Conservation (phyloP, 352 stramenopile genomes). For the Phytophthora pinifolia region DNA sequence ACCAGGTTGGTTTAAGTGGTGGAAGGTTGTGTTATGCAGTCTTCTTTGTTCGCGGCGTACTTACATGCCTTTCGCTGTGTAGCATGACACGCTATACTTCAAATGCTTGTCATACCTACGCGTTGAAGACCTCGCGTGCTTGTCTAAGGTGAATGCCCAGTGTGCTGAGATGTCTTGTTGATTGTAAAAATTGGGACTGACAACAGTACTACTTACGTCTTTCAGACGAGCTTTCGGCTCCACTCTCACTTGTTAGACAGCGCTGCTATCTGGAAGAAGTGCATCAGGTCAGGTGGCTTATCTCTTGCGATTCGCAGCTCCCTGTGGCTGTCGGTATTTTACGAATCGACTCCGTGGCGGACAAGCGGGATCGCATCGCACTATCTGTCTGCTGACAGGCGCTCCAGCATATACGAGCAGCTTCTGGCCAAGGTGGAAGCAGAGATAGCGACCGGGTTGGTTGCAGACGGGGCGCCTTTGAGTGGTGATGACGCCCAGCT, state of each 20-base stretch:
- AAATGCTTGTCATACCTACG: slow-evolving; percentile 46
- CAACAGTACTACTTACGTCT: neutral
- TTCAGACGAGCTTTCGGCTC: slow-evolving; percentile 40
- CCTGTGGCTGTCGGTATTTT: slow-evolving; percentile 70
- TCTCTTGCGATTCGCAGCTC: slow-evolving; percentile 44
- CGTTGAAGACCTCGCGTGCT: slow-evolving; percentile 44
- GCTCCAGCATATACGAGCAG: slow-evolving; percentile 60
- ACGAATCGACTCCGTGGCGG: slow-evolving; percentile 56
- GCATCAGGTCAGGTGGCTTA: slow-evolving; percentile 58
- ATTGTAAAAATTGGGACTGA: slow-evolving; percentile 1
- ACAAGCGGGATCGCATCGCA: slow-evolving; percentile 38
- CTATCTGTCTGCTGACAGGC: slow-evolving; percentile 45
- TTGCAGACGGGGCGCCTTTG: slow-evolving; percentile 18
- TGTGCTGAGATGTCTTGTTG: neutral
- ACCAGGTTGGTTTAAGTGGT: no score
- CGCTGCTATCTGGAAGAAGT: slow-evolving; percentile 75
- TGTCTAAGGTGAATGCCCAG: slow-evolving; percentile 32
- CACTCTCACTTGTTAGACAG: slow-evolving; percentile 41
- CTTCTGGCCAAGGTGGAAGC: slow-evolving; percentile 59
- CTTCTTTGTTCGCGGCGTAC: no score
- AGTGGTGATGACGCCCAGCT: slow-evolving; percentile 56
- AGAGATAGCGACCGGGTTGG: slow-evolving; percentile 29
- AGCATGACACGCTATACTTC: slow-evolving; percentile 39
- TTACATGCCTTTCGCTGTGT: slow-evolving; percentile 5
- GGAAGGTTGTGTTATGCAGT: no score